Conservation (phyloP, 2,329 filamentous ascomycete species). For the Alternaria sp. region DNA sequence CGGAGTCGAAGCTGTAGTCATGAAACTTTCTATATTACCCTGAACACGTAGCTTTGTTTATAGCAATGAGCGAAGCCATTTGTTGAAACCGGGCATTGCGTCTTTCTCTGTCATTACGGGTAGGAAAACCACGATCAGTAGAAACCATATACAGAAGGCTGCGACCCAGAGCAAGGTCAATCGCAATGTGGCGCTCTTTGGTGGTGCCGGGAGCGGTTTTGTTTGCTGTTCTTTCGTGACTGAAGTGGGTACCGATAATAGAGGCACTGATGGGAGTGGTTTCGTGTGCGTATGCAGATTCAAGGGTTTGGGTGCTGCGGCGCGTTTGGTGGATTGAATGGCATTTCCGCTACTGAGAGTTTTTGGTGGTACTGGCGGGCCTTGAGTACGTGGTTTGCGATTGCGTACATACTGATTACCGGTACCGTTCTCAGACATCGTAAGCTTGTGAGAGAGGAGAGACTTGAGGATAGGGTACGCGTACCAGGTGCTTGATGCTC, state of each 20-base stretch:
- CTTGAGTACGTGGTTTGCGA: neutral
- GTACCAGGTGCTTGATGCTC: neutral
- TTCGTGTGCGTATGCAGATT: neutral
- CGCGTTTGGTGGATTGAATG: neutral
- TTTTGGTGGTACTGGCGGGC: neutral
- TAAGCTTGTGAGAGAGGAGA: neutral
- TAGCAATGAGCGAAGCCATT: constrained; percentile 17
- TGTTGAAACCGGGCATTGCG: constrained; percentile 10
- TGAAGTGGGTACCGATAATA: neutral
- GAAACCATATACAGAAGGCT: constrained; percentile 2
- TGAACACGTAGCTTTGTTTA: neutral
- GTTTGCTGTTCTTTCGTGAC: neutral
- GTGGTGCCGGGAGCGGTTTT: constrained; percentile 1
- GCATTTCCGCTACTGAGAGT: neutral
- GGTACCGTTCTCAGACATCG: neutral
- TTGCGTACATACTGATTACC: neutral
- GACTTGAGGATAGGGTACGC: no score
- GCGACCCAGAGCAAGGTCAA: neutral
- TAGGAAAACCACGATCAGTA: constrained; percentile 3
- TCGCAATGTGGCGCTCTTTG: neutral
- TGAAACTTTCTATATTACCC: no score
- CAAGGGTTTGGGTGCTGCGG: neutral
- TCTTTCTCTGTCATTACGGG: constrained; percentile 10
- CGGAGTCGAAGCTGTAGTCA: constrained; percentile 39
- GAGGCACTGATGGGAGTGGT: constrained; percentile 2